Conservation (phyloP, 345 rosid species). For the Physaria fendleri region DNA sequence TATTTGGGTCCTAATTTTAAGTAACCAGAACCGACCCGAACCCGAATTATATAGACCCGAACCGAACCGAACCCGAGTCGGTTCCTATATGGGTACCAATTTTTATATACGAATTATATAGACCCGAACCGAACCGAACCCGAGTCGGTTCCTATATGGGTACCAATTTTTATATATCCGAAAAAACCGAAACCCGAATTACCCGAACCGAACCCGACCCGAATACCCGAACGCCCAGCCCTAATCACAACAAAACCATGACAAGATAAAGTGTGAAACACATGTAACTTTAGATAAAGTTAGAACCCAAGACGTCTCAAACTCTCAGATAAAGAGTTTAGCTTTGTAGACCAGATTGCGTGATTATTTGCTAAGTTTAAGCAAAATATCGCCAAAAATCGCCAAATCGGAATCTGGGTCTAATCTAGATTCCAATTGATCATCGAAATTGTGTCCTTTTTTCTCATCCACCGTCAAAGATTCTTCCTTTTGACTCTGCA, state of each 20-base stretch:
- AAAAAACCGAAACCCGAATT: too few relatives aligned
- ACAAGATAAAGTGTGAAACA: neutral
- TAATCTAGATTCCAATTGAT: neutral
- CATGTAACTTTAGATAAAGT: neutral
- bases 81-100: too few relatives aligned
- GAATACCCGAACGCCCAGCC: too few relatives aligned
- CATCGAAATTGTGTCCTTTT: neutral
- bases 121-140: too few relatives aligned
- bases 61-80: too few relatives aligned
- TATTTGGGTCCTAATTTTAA: too few relatives aligned
- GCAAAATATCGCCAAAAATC: neutral
- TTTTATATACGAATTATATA: too few relatives aligned
- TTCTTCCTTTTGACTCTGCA: neutral
- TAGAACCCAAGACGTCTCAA: conserved; percentile 12
- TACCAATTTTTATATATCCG: too few relatives aligned
- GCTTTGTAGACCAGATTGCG: neutral
- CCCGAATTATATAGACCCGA: too few relatives aligned
- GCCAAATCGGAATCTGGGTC: neutral
- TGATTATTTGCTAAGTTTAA: neutral
- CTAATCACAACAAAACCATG: conserved; percentile 25
- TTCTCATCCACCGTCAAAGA: neutral
- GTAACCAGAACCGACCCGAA: too few relatives aligned
- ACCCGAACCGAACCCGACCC: too few relatives aligned
- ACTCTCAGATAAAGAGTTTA: neutral
- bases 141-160: too few relatives aligned